A percentile compares a stretch with the other conserved stretches of the same genome.
Evolutionary conservation across 768 basidiomycete species (phyloP).

Genomic region (Hypholoma fasciculare): DNA sequence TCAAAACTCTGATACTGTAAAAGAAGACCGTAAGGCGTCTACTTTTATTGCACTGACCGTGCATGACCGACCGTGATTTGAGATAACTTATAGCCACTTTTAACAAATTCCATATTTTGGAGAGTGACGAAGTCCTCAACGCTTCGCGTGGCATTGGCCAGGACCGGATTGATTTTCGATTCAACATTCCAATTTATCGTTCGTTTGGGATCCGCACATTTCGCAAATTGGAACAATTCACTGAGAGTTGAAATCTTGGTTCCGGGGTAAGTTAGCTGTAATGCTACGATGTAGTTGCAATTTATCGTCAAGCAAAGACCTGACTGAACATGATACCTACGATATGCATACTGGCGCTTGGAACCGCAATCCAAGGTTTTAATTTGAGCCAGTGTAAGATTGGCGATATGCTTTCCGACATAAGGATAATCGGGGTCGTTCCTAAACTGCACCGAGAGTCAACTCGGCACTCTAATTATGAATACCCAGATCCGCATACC

Average conservation of each 20-base stretch:
- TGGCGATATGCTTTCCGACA: slow-evolving; percentile 75
- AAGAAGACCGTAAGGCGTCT: not conserved
- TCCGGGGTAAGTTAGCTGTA: slow-evolving; percentile 66
- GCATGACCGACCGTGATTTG: slow-evolving; percentile 55
- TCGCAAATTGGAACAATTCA: slow-evolving; percentile 76
- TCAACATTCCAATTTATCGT: slow-evolving; percentile 76
- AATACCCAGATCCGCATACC: slow-evolving; percentile 34
- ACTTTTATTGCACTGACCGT: not conserved
- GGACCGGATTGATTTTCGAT: slow-evolving; percentile 66
- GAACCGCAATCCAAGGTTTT: slow-evolving; percentile 84
- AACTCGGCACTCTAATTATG: not conserved
- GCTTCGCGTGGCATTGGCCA: slow-evolving; percentile 48
- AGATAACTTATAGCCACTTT: slow-evolving; percentile 58
- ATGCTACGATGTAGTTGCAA: slow-evolving; percentile 35
- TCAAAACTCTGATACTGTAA: slow-evolving; percentile 78
- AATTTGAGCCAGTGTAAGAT: slow-evolving; percentile 76
- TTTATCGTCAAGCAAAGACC: not conserved
- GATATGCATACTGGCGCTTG: slow-evolving; percentile 53
- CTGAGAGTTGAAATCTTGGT: slow-evolving; percentile 71
- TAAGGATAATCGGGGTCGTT: slow-evolving; percentile 69
- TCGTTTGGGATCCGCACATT: slow-evolving; percentile 68
- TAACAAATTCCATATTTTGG: slow-evolving; percentile 58
- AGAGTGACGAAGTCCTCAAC: slow-evolving; percentile 62
- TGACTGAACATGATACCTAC: slow-evolving; percentile 36
- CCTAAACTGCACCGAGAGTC: slow-evolving; percentile 37